Conservation (phyloP, 1,284 basidiomycete species). For the Cryptococcus amylolentus region DNA sequence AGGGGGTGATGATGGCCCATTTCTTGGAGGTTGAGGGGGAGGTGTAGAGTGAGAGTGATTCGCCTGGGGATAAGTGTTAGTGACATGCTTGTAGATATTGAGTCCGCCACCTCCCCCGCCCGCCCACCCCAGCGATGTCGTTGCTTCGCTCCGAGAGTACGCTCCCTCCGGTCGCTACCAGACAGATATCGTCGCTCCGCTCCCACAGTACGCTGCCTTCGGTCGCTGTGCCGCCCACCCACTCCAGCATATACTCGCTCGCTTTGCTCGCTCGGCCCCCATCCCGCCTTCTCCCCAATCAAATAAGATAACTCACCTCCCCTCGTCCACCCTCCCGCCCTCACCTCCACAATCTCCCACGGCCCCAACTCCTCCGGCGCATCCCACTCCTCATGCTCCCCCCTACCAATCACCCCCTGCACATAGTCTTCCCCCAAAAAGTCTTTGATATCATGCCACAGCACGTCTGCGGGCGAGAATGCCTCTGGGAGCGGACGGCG, state of each 20-base stretch:
- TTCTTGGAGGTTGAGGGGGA: constrained; percentile 41
- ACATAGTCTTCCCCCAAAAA: constrained; percentile 65
- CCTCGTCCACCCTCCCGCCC: constrained; percentile 48
- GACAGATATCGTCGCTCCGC: too few species aligned
- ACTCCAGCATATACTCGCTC: too few species aligned
- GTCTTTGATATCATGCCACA: constrained; percentile 65
- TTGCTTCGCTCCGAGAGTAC: not conserved
- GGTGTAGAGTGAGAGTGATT: constrained; percentile 60
- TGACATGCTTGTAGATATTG: too few species aligned
- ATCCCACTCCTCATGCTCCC: constrained; percentile 55
- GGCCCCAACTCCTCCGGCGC: constrained; percentile 51
- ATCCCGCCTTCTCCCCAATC: not conserved
- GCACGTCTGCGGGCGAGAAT: constrained; percentile 69
- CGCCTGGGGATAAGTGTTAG: constrained; percentile 53
- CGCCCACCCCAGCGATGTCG: not conserved
- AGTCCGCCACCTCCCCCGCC: too few species aligned
- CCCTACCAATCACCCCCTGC: constrained; percentile 54
- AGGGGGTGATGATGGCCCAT: constrained; percentile 79
- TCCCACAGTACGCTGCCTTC: too few species aligned
- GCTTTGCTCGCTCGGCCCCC: too few species aligned
- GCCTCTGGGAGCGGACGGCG: constrained; percentile 56
- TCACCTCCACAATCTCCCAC: constrained; percentile 63
- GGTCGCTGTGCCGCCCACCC: too few species aligned
- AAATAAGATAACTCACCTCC: not conserved
- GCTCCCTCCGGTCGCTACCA: too few species aligned